Conservation (phyloP, 2,329 filamentous ascomycete species). For the Fusarium armeniacum region DNA sequence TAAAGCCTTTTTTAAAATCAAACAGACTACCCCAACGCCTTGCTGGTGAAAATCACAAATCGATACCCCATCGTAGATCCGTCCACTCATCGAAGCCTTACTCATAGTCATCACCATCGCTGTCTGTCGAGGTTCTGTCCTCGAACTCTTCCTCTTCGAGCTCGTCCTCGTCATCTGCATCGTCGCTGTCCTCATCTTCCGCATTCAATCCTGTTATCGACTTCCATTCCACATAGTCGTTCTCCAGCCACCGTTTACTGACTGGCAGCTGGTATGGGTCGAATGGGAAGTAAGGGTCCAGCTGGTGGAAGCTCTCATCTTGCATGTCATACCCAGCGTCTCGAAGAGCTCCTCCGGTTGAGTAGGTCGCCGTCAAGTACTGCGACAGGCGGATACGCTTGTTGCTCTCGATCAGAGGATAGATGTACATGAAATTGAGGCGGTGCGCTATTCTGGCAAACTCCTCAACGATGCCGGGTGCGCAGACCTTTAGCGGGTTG, state of each 20-base stretch:
- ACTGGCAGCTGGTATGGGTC: conserved; percentile 93
- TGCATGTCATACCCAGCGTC: conserved; percentile 64
- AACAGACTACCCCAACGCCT: conserved; percentile 41
- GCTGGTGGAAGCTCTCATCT: conserved; percentile 83
- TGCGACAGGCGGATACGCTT: conserved; percentile 87
- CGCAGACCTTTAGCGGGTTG: conserved; percentile 96
- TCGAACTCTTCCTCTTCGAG: conserved; percentile 62
- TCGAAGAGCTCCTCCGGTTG: conserved; percentile 67
- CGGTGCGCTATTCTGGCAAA: conserved; percentile 91
- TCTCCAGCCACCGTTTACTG: conserved; percentile 89
- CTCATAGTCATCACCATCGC: conserved; percentile 60
- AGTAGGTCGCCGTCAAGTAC: conserved; percentile 71
- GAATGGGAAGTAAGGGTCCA: conserved; percentile 97
- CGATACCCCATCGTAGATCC: conserved; percentile 14
- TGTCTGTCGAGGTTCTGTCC: conserved; percentile 67
- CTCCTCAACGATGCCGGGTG: conserved; percentile 88
- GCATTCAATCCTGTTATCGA: conserved; percentile 78
- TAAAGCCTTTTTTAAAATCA: conserved; percentile 29
- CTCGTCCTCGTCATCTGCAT: conserved; percentile 65
- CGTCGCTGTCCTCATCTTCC: conserved; percentile 68
- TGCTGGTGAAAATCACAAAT: conserved; percentile 37
- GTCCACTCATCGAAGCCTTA: conserved; percentile 32
- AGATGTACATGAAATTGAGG: conserved; percentile 90
- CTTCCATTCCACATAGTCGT: conserved; percentile 86
- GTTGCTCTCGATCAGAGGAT: conserved; percentile 89